These are phyloP conservation scores for Lasiosphaeria ovina DNA, from an alignment of 495 filamentous ascomycete species.

Conservation along the genomic window DNA sequence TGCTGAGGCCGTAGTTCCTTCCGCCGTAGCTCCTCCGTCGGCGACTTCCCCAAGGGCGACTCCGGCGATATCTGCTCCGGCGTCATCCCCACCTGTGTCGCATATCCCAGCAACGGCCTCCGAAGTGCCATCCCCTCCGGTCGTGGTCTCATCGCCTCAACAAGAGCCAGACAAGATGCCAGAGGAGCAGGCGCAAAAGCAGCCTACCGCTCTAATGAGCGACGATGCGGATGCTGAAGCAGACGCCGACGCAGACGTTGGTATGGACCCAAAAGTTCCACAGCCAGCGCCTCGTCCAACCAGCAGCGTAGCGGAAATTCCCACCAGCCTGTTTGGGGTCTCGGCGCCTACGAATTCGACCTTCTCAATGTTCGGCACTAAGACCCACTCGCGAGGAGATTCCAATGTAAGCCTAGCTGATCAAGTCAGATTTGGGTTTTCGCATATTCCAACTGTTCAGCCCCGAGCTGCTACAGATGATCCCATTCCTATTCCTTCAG, in stretches of 20 bases:
- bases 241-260: background rate
- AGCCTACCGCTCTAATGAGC: background rate
- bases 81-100: background rate
- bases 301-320: background rate
- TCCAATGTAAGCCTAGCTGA: conserved; percentile 24
- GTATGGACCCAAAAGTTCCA: background rate
- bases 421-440: conserved; percentile 36
- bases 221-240: background rate
- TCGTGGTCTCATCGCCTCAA: background rate
- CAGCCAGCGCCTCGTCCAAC: background rate
- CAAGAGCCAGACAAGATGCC: background rate
- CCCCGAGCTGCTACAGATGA: conserved; percentile 1
- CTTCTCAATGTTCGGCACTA: conserved; percentile 28
- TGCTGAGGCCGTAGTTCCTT: conserved; percentile 3
- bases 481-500: background rate
- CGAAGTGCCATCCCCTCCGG: background rate
- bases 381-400: conserved; percentile 13
- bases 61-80: background rate
- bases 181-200: background rate
- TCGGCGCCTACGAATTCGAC: conserved; percentile 10
- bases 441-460: conserved; percentile 24
- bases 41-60: background rate
- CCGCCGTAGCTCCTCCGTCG: background rate
- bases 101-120: background rate
- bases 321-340: conserved; percentile 16